These are phyloP conservation scores for Jimgerdemannia lactiflua DNA, from an alignment of 192 early-diverging fungal species.

Conservation along the genomic window DNA sequence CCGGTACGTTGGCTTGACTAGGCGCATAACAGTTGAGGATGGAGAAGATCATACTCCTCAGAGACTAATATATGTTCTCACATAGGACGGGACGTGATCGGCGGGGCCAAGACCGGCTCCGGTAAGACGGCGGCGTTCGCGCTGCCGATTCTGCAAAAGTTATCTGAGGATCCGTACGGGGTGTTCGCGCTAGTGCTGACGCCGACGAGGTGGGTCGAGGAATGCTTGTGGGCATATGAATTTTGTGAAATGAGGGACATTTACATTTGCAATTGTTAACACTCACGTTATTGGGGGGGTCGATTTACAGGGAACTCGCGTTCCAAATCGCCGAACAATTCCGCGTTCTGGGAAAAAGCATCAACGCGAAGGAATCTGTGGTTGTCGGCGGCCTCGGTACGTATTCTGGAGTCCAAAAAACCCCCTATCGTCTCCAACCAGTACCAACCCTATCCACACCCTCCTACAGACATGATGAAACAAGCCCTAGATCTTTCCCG, in stretches of 20 bases:
- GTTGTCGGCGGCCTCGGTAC: conserved; percentile 88
- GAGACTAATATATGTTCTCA: not conserved
- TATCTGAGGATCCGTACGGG: conserved; percentile 95
- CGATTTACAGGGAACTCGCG: conserved; percentile 78
- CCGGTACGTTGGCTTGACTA: conserved; percentile 4
- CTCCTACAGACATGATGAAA: conserved; percentile 77
- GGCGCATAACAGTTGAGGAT: not conserved
- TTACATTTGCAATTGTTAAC: not conserved
- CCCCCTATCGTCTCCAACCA: not conserved
- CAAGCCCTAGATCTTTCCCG: conserved; percentile 86
- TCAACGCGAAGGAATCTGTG: conserved; percentile 80
- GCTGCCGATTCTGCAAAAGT: conserved; percentile 91
- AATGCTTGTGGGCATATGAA: not conserved
- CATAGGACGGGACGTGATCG: conserved; percentile 80
- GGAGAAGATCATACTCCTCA: not conserved
- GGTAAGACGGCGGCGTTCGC: conserved; percentile 99
- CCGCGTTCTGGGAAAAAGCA: conserved; percentile 82
- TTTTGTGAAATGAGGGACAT: not conserved
- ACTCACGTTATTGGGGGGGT: conserved; percentile 31
- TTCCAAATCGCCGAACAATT: conserved; percentile 99
- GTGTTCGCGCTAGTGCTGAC: conserved; percentile 96
- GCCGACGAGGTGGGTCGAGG: conserved; percentile 69
- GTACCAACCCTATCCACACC: not conserved
- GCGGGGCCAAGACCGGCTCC: conserved; percentile 92
- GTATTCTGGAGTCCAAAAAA: not conserved